Evolutionary conservation across 306 rosid genomes (phyloP).

Genomic region (Trifolium subterraneum): DNA sequence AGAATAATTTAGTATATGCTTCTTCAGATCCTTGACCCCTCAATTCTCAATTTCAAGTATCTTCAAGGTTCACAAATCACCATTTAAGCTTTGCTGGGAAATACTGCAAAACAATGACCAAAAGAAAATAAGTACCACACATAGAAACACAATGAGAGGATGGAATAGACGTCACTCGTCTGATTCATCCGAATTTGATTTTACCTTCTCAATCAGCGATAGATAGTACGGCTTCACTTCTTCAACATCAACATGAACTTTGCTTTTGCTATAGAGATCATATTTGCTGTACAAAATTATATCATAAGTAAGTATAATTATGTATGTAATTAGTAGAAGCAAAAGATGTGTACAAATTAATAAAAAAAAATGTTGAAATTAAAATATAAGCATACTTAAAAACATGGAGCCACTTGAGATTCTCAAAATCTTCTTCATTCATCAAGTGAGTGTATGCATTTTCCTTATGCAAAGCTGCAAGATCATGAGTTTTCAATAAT

Average conservation of each 20-base stretch:
- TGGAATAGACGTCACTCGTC: background rate
- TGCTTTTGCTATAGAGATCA: slow-evolving; percentile 91
- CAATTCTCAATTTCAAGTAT: background rate
- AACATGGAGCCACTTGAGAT: slow-evolving; percentile 73
- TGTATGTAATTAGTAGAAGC: too few species aligned
- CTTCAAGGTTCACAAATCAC: slow-evolving; percentile 28
- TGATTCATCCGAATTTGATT: slow-evolving; percentile 1
- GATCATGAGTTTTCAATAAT: background rate
- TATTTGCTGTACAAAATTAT: slow-evolving; percentile 59
- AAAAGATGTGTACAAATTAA: background rate
- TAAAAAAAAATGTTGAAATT: background rate
- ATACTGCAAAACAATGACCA: slow-evolving; percentile 41
- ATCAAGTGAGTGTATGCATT: slow-evolving; percentile 75
- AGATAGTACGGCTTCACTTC: slow-evolving; percentile 78
- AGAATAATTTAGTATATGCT: background rate
- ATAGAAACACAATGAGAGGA: background rate
- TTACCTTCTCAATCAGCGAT: slow-evolving; percentile 77
- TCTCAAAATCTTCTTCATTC: slow-evolving; percentile 73
- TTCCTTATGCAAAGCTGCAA: slow-evolving; percentile 71
- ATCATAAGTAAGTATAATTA: background rate
- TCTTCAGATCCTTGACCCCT: background rate
- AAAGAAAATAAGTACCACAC: slow-evolving; percentile 1
- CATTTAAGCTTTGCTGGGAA: slow-evolving; percentile 48
- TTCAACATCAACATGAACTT: slow-evolving; percentile 61
- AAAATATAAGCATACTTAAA: slow-evolving; percentile 35